Evolutionary conservation across 345 rosid genomes (phyloP).

Genomic region (Orychophragmus violaceus): DNA sequence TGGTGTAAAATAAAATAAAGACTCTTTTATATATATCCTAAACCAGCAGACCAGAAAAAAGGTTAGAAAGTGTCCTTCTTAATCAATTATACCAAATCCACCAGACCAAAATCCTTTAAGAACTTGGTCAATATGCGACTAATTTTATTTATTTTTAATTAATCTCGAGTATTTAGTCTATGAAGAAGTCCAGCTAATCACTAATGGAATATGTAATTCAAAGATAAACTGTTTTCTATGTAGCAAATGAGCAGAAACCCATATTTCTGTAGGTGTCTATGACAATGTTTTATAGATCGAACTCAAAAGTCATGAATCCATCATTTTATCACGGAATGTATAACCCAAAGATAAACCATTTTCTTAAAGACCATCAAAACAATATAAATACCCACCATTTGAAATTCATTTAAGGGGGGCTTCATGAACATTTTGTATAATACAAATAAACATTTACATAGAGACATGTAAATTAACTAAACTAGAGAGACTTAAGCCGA

Average conservation of each 20-base stretch:
- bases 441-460: no score
- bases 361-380: not conserved
- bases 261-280: no score
- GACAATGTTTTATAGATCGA: no score
- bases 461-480: not conserved
- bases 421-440: not conserved
- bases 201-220: not conserved
- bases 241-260: no score
- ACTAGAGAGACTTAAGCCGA: no score
- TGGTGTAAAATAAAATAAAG: constrained; percentile 1
- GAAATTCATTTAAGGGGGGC: no score
- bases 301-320: not conserved
- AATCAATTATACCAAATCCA: not conserved
- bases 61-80: not conserved
- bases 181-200: no score
- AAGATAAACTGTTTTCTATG: not conserved
- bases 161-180: no score
- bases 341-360: no score
- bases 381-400: not conserved
- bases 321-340: not conserved
- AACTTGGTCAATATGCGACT: not conserved
- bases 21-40: not conserved
- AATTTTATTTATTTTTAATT: not conserved
- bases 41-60: not conserved
- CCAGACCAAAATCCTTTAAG: not conserved